Evolutionary conservation across 2,329 filamentous ascomycete species (phyloP).

Genomic region (Penicillium sp.): DNA sequence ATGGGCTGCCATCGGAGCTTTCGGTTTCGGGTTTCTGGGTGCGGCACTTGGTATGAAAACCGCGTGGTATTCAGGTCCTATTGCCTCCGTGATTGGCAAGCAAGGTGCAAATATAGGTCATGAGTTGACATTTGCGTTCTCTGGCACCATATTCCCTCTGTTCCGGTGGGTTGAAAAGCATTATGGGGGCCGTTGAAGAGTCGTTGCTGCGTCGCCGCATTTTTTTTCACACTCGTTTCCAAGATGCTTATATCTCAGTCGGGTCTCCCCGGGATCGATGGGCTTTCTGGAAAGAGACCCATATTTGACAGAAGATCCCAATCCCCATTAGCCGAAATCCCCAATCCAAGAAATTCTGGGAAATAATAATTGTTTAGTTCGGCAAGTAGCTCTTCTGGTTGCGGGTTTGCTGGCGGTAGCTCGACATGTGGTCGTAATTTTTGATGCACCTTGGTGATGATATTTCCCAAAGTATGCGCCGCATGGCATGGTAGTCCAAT

Average conservation of each 20-base stretch:
- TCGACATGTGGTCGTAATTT: conserved; percentile 28
- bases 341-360: conserved; percentile 28
- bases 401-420: background rate
- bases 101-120: conserved; percentile 30
- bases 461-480: conserved; percentile 35
- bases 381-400: conserved; percentile 11
- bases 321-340: conserved; percentile 20
- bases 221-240: background rate
- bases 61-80: conserved; percentile 28
- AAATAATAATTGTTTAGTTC: conserved; percentile 24
- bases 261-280: conserved; percentile 33
- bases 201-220: background rate
- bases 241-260: background rate
- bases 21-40: conserved; percentile 27
- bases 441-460: conserved; percentile 27
- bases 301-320: conserved; percentile 26
- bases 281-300: conserved; percentile 25
- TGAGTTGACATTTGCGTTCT: conserved; percentile 29
- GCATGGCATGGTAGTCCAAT: conserved; percentile 39
- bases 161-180: conserved; percentile 27
- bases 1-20: conserved; percentile 29
- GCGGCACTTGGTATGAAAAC: conserved; percentile 31
- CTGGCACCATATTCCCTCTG: conserved; percentile 23
- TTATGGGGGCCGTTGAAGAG: conserved; percentile 18
- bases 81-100: conserved; percentile 26